These are phyloP conservation scores for Colletotrichum sp. DNA, from an alignment of 2,329 filamentous ascomycete species.

Conservation along the genomic window DNA sequence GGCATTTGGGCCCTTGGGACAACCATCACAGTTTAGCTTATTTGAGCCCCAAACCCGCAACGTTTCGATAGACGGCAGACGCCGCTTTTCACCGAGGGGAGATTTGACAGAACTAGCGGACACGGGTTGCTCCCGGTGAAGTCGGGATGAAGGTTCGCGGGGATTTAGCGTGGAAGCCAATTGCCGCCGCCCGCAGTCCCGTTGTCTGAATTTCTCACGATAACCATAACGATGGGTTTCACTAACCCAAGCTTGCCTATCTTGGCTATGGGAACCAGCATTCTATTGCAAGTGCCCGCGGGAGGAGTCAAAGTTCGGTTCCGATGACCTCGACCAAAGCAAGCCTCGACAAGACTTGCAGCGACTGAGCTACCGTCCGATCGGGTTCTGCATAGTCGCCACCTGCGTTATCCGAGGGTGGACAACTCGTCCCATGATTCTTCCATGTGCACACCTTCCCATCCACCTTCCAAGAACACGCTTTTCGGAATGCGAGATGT, in stretches of 20 bases:
- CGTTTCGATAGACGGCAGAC: slow-evolving; percentile 3
- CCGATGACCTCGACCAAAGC: background rate
- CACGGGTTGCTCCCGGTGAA: background rate
- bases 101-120: background rate
- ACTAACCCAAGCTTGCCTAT: background rate
- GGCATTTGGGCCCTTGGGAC: background rate
- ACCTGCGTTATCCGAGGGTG: background rate
- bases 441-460: background rate
- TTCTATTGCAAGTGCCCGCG: background rate
- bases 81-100: background rate
- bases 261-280: background rate
- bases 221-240: background rate
- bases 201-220: background rate
- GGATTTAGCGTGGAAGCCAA: background rate
- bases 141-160: background rate
- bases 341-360: background rate
- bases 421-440: background rate
- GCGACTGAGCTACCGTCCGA: background rate
- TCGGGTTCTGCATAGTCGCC: background rate
- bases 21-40: background rate
- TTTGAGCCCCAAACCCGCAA: background rate
- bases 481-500: background rate
- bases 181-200: background rate
- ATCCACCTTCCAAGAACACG: background rate
- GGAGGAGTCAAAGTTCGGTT: background rate